Base-by-base conservation (phyloP, 805 yeast genomes). In the Cyberlindnera americana region DNA sequence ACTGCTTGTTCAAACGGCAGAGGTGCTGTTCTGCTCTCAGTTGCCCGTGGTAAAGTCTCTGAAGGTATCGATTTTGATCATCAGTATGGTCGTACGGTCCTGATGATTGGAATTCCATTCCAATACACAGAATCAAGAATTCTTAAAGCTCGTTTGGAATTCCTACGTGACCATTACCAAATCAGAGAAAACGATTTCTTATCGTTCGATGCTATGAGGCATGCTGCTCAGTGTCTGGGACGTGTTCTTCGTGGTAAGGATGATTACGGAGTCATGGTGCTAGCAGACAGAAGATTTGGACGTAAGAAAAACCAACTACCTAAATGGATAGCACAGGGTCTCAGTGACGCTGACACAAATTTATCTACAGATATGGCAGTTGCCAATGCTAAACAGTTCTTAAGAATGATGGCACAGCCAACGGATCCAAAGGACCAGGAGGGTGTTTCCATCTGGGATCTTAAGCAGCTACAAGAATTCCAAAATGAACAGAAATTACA, bases 11-110 rank as follows among this genome's bases (percentile, higher is more conserved):
- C 91, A 1, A 93, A 93, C 62, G 99, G 99, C 4, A 72, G 99
- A 49, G 99, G 99, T 4, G 99, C 99, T 0, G 91, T 95, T 2
- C 72, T 93, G 55, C 72, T 93, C 29, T 88, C 96, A 25, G 99
- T 93, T 44, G 99, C 99, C 12, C 89, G 99, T 73, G 99, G 99
- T 8, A 93, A 93, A 59, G 99, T 93, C 1, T 85, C 95, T 1
- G 99, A 93, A 64, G 99, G 99, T 46, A 93, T 93, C 52, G 99
- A 93, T 88, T 93, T 93, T 67, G 98, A 93, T 59, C 96, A 93
- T 60, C 99, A 93, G 49, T 93, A 85, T 61, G 99, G 99, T 12
- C 77, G 99, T 56, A 88, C 98, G 0, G 99, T 93, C 46, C 70
- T 93, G 45, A 91, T 93, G 97, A 91, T 93, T 63, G 99, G 99